These are phyloP conservation scores for Aspergillus ibericus DNA, from an alignment of 2,329 filamentous ascomycete genomes.

Conservation along the genomic window DNA sequence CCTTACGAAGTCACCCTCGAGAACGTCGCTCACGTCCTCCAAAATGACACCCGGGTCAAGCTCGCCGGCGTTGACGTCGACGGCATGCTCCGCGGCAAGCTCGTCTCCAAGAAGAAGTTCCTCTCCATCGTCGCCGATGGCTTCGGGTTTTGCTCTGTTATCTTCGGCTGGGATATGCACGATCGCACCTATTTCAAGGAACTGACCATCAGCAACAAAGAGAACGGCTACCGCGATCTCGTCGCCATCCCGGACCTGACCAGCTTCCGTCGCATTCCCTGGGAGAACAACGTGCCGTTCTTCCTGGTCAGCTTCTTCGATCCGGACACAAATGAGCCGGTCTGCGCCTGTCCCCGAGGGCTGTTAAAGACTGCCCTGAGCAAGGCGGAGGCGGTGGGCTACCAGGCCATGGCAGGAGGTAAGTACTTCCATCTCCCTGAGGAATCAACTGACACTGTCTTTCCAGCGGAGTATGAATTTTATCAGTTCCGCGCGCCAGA, in stretches of 20 bases:
- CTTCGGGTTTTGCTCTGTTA: conserved; percentile 91
- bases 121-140: conserved; percentile 75
- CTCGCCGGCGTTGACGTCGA: conserved; percentile 86
- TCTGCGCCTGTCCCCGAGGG: conserved; percentile 78
- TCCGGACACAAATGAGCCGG: conserved; percentile 69
- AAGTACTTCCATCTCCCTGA: conserved; percentile 33
- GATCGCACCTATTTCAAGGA: conserved; percentile 86
- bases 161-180: conserved; percentile 98
- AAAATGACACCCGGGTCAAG: conserved; percentile 76
- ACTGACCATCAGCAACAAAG: conserved; percentile 81
- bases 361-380: conserved; percentile 67
- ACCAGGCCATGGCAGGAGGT: conserved; percentile 88
- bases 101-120: conserved; percentile 92
- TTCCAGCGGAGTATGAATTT: conserved; percentile 86
- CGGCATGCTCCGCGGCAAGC: conserved; percentile 81
- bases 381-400: conserved; percentile 68
- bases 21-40: conserved; percentile 65
- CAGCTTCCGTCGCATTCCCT: conserved; percentile 81
- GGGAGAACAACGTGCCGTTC: conserved; percentile 84
- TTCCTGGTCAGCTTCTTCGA: conserved; percentile 83
- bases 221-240: conserved; percentile 85
- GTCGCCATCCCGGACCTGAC: conserved; percentile 77
- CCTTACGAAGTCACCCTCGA: conserved; percentile 52
- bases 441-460: conserved; percentile 16
- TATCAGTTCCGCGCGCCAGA: conserved; percentile 78